These are phyloP conservation scores for Coprinopsis sp. DNA, from an alignment of 768 basidiomycete species.

Conservation along the genomic window DNA sequence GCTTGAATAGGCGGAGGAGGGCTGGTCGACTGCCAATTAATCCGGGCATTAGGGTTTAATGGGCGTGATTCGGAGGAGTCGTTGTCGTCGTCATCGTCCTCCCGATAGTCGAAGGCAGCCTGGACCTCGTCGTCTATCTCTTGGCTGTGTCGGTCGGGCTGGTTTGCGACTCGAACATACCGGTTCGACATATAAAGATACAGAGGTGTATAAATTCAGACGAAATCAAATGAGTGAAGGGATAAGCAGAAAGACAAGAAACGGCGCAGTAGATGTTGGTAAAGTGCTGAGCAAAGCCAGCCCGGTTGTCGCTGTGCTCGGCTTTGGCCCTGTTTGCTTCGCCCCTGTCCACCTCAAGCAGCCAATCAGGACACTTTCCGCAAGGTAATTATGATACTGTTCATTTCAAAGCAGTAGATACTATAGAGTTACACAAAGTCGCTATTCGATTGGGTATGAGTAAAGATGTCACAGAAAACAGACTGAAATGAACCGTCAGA, in stretches of 20 bases:
- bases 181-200: conserved; percentile 42
- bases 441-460: neutral
- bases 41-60: conserved; percentile 34
- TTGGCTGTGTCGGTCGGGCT: conserved; percentile 41
- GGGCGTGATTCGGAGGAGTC: conserved; percentile 49
- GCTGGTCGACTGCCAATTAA: neutral
- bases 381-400: neutral
- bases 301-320: too few species aligned
- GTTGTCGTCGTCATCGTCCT: conserved; percentile 60
- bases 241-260: neutral
- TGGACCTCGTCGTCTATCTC: conserved; percentile 62
- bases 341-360: neutral
- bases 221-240: conserved; percentile 3
- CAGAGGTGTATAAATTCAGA: neutral
- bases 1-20: conserved; percentile 26
- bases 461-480: neutral
- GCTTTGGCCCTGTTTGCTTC: conserved; percentile 2
- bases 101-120: conserved; percentile 80
- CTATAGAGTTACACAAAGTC: too few species aligned
- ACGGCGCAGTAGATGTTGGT: neutral
- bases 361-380: neutral
- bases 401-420: too few species aligned
- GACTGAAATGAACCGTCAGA: too few species aligned
- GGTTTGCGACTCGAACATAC: conserved; percentile 67
- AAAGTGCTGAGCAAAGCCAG: too few species aligned